Evolutionary conservation across 2,329 filamentous ascomycete genomes (phyloP), one percentile per base, ranked within the genome.

Genomic region (Lecanicillium sp.): DNA sequence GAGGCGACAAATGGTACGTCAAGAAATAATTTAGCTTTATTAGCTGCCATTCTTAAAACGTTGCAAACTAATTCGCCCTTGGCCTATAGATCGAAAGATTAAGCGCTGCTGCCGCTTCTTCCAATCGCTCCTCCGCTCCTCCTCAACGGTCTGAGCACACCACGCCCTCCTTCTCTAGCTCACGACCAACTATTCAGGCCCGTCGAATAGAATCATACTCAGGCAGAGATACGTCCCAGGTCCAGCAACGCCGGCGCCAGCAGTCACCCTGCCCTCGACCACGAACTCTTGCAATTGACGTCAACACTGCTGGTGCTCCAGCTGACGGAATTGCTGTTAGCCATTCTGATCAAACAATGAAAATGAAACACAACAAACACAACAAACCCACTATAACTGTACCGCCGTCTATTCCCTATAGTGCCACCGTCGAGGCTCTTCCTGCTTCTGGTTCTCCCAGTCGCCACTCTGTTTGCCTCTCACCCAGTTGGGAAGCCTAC

Each of bases 401-500:
- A 7, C 41, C 41, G 3, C 41, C 37, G 9, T 43, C 41, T 8
- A 35, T 43, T 13, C 37, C 34, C 27, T 43, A 43, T 18, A 40
- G 27, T 33, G 32, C 41, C n/a, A 40, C 34, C 5, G 33, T 34
- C 6, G 33, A 34, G n/a, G 37, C 37, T 36, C 29, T 33, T 22
- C 28, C 37, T 12, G 29, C 33, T 3, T 35, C 41, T 13, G 18
- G 27, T 3, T 40, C 37, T 13, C 15, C 13, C 9, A 53, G 53
- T 15, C 51, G 48, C 19, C 48, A 47, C 5, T 57, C 59, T 0
- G 73, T 78, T 38, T 80, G 76, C 44, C 72, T 77, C 40, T 80
- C 76, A 2, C 76, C 76, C 2, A 77, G 68, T 40, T 80, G 76
- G 76, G 74, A 78, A 45, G 68, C 71, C 16, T 73, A 73, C 47